Evolutionary conservation across 202 grass and related monocot species (phyloP), one percentile per base, ranked within the genome.

Genomic region (Elaeis oleifera): DNA sequence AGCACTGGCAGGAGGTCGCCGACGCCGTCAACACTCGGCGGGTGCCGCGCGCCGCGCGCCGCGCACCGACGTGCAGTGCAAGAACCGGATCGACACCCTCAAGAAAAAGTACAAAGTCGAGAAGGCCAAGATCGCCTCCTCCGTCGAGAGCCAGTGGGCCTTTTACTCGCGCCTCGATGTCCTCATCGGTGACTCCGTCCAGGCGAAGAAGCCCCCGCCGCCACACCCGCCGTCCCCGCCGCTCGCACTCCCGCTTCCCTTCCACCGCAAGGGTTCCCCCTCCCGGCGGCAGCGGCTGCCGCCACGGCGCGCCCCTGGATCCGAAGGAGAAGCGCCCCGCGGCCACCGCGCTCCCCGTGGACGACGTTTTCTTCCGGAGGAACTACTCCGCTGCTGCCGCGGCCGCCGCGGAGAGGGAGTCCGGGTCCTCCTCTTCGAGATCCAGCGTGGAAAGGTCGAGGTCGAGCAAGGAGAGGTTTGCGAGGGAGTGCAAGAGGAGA

Each of bases 101-200:
- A 97, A 97, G 84, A 97, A 97, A 77, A 97, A 97, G 68, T 97
- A 97, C 84, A 97, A 97, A 81, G 71, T 80, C 29, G 88, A 99
- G 78, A 90, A 80, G 55, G 36, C 63, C 6, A 36, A 70, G 16
- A 54, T 78, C 51, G 60, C 64, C 2, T 31, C 0, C 61, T 18
- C 16, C 11, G 31, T 22, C 6, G 1, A 16, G 5, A 74, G 71
- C 52, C 70, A 54, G 50, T 73, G 70, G 70, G 50, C 50, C 5
- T 73, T 73, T 27, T 73, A 54, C 59, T 52, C n/a, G 11, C 70
- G 70, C 59, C 70, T 73, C 26, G 59, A 79, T 62, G 54, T 31
- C 67, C 6, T 64, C 54, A 23, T 21, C 23, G 23, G 22, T 16
- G 23, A 3, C 31, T 0, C 32, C 79, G 23, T 56, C 74, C 77